Base-by-base conservation (phyloP, 257 asterid species). In the Datura wrightii region DNA sequence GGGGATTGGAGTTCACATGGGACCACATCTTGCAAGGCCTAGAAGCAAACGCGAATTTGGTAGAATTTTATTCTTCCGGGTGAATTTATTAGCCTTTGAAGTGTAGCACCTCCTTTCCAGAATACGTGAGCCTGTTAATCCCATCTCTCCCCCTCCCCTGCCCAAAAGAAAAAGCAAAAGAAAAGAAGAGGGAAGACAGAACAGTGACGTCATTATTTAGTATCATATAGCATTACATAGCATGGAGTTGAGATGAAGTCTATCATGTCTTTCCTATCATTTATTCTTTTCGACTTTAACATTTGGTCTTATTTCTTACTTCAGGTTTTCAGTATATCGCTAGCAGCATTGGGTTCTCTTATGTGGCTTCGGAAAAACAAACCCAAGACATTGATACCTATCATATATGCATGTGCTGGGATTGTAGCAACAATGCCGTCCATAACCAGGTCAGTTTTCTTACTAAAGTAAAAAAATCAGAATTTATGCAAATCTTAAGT, bases 1-100 rank as follows among this genome's bases (percentile, higher is more conserved):
- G 96, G 91, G 98, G 99, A 82, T 87, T 97, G 83, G 99, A 97
- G 84, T 97, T 97, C 88, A 97, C 99, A 37, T 97, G 98, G 98
- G 98, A 95, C 86, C 95, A 90, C 91, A 88, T 97, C 89, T 88
- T 95, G 88, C 99, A 97, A 91, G 98, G 99, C 85, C 93, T 97
- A 42, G 99, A 97, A 89, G 97, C 99, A 76, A 97, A 97, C 86
- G 98, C 98, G 16, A 97, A 97, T 88, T 84, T 97, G 98, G 99
- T 96, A 93, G 2, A 44, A 36, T 59, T 42, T 14, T 56, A 14
- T 87, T 58, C 85, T 48, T 74, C 3, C 1, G 14, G 37, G 71
- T 76, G 44, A 13, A 76, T 34, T 76, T 24, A 0, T 50, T 76
- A 14, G 31, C 62, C 8, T 50, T 76, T 76, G 82, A 60, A 48